A percentile compares a stretch with the other conserved stretches of the same genome.
These are phyloP conservation scores for Phalaenopsis hybrid DNA, from an alignment of 116 monocot species.

Conservation along the genomic window DNA sequence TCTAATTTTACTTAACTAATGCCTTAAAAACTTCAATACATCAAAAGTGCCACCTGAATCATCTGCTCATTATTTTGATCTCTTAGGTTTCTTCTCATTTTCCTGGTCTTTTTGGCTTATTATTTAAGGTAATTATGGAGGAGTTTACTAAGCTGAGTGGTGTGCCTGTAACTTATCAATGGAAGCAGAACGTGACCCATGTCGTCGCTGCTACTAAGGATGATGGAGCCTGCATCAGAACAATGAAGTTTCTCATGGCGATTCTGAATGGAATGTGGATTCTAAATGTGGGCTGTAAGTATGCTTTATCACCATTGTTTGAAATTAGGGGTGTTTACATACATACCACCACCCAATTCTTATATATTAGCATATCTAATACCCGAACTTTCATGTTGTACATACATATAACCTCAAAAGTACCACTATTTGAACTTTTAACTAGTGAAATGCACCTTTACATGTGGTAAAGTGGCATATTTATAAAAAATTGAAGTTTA, in stretches of 20 bases:
- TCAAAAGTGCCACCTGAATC: too few species aligned
- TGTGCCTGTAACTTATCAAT: slow-evolving; percentile 27
- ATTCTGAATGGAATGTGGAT: slow-evolving; percentile 79
- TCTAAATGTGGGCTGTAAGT: slow-evolving; percentile 70
- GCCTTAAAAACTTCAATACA: too few species aligned
- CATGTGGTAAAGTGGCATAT: too few species aligned
- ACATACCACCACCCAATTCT: too few species aligned
- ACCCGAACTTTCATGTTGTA: too few species aligned
- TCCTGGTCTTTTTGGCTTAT: background rate
- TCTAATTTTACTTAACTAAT: too few species aligned
- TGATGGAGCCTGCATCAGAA: slow-evolving; percentile 64
- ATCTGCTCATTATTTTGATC: background rate
- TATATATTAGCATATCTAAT: too few species aligned
- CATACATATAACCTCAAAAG: too few species aligned
- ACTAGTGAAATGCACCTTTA: too few species aligned
- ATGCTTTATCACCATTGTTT: background rate
- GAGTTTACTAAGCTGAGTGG: slow-evolving; percentile 55
- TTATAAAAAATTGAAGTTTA: too few species aligned
- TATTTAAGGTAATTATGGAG: slow-evolving; percentile 38
- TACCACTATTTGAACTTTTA: too few species aligned
- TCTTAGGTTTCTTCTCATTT: background rate
- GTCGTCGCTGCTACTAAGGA: slow-evolving; percentile 52
- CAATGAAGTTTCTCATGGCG: slow-evolving; percentile 61
- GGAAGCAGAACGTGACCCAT: slow-evolving; percentile 63
- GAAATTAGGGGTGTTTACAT: too few species aligned